Evolutionary conservation across 805 yeast species (phyloP).

Genomic region (Yarrowia hollandica): DNA sequence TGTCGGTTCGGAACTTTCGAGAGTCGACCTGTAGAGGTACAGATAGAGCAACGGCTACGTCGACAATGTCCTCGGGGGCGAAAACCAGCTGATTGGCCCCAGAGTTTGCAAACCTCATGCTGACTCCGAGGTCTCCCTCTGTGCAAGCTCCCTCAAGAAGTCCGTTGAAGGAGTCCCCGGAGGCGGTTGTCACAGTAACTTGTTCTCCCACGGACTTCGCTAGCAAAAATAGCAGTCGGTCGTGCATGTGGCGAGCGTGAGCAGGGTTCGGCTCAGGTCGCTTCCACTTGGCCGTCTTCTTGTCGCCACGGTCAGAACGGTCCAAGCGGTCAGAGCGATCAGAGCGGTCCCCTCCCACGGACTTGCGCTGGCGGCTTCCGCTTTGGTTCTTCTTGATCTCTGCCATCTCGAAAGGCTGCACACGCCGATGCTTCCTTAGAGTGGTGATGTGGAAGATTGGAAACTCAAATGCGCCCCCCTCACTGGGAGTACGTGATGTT

Average conservation of each 20-base stretch:
- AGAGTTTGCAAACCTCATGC: slow-evolving; percentile 53
- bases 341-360: slow-evolving; percentile 29
- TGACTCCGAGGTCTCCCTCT: slow-evolving; percentile 55
- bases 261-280: slow-evolving; percentile 18
- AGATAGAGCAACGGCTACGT: slow-evolving; percentile 24
- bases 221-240: slow-evolving; percentile 56
- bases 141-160: slow-evolving; percentile 51
- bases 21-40: slow-evolving; percentile 21
- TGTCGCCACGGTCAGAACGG: slow-evolving; percentile 26
- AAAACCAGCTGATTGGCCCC: slow-evolving; percentile 49
- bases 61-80: slow-evolving; percentile 44
- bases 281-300: slow-evolving; percentile 29
- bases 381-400: slow-evolving; percentile 30
- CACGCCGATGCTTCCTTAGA: slow-evolving; percentile 28
- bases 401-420: slow-evolving; percentile 28
- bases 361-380: slow-evolving; percentile 29
- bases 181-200: slow-evolving; percentile 57
- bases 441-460: slow-evolving; percentile 29
- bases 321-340: slow-evolving; percentile 26
- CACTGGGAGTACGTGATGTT: slow-evolving; percentile 24
- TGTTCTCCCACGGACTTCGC: slow-evolving; percentile 60
- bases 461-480: slow-evolving; percentile 28
- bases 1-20: slow-evolving; percentile 69
- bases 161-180: slow-evolving; percentile 64
- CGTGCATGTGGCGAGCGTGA: slow-evolving; percentile 47